phyloP scores from a whole-genome alignment of 306 rosid genomes.

The Pterocarpus macrocarpus region DNA sequence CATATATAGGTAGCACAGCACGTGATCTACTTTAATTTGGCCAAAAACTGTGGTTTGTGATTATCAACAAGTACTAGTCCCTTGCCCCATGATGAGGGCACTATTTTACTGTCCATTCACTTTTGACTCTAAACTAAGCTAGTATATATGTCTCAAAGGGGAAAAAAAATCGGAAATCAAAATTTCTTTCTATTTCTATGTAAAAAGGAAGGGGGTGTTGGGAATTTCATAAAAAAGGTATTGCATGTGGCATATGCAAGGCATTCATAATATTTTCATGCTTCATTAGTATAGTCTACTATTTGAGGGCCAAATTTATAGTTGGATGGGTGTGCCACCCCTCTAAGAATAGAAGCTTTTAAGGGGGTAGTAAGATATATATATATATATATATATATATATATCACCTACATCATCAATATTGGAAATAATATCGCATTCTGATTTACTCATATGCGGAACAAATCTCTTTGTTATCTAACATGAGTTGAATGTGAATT shows the following conservation, averaged over 20 bases:
- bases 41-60: neutral
- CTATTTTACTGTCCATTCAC: constrained; percentile 36
- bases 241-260: constrained; percentile 25
- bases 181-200: constrained; percentile 14
- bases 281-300: neutral
- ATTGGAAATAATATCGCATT: no score
- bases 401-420: neutral
- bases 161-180: neutral
- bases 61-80: constrained; percentile 11
- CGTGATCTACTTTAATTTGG: constrained; percentile 57
- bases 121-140: constrained; percentile 10
- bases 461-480: neutral
- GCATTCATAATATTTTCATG: constrained; percentile 3
- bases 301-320: neutral
- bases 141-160: neutral
- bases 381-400: neutral
- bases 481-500: constrained; percentile 6
- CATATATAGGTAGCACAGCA: constrained; percentile 62
- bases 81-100: constrained; percentile 44
- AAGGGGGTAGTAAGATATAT: neutral
- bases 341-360: constrained; percentile 1
- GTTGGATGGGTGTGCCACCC: constrained; percentile 3
- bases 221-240: neutral
- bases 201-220: neutral
- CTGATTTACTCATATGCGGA: neutral